phyloP scores from a whole-genome alignment of 768 basidiomycete species.

The Mrakia gelida region DNA sequence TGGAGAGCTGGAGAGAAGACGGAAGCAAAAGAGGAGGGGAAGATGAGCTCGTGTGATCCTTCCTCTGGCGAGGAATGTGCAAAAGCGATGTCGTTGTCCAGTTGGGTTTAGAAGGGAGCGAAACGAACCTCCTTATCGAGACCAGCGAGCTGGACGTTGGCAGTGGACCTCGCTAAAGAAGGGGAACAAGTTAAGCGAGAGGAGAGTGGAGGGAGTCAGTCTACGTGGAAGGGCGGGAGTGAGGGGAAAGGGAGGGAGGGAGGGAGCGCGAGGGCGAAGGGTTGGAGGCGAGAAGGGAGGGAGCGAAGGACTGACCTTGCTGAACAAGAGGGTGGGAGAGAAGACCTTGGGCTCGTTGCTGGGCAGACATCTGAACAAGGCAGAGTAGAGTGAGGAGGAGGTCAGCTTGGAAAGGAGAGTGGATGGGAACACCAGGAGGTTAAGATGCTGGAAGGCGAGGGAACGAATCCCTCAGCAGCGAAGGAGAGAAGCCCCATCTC shows the following conservation, averaged over 20 bases:
- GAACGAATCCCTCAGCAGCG: too few relatives aligned
- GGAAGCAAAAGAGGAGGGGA: background rate
- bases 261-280: background rate
- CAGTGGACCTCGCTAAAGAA: slow-evolving; percentile 55
- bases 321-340: slow-evolving; percentile 82
- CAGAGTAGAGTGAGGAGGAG: background rate
- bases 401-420: too few relatives aligned
- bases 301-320: slow-evolving; percentile 48
- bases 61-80: too few relatives aligned
- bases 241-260: background rate
- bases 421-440: background rate
- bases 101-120: background rate
- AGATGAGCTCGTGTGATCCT: slow-evolving; percentile 9
- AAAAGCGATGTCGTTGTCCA: background rate
- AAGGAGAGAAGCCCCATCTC: too few relatives aligned
- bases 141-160: slow-evolving; percentile 72
- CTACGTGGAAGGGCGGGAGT: background rate
- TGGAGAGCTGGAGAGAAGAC: slow-evolving; percentile 49
- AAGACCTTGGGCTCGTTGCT: slow-evolving; percentile 64
- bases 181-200: background rate
- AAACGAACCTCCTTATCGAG: slow-evolving; percentile 90
- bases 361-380: slow-evolving; percentile 30
- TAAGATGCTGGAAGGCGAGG: background rate
- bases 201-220: background rate
- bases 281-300: background rate